Base-by-base conservation (phyloP, 225 moss, liverwort and hornwort species). In the Physcomitrellopsis africana region DNA sequence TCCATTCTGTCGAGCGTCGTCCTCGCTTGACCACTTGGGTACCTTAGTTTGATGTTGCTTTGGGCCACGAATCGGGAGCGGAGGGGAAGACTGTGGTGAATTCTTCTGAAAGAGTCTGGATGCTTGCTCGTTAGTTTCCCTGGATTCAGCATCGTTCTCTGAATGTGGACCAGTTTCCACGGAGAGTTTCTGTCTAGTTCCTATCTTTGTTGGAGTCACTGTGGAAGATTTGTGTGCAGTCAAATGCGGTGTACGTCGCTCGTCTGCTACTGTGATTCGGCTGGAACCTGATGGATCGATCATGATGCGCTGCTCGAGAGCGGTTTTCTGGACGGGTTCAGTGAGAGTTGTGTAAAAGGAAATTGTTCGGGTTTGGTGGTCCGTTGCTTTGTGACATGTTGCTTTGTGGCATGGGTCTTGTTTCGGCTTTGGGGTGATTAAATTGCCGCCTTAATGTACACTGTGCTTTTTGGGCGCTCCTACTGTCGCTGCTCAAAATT, bases 221-320 rank as follows among this genome's bases (percentile, higher is more conserved):
- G n/a, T 1, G 65, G 18, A 54, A 57, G 47, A 67, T 37, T 13
- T n/a, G 9, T 6, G 8, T 17, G 41, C 7, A 42, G 1, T 44
- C 23, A 20, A 70, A 57, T 49, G 46, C 58, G 44, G 44, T 42
- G 59, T 24, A 27, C 69, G 69, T 51, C 53, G 65, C 71, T 59
- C 65, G 66, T 71, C 70, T 54, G 51, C 42, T 71, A n/a, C 26
- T 65, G 68, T 46, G 64, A 80, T 24, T 75, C 57, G 44, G 70
- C 54, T 15, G 70, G 52, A 20, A 16, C 43, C 27, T 51, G 56
- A 56, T 57, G 32, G 7, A 37, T 37, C 32, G 32, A 2, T 37
- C 32, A 37, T 63, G 63, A 24, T 23, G 51, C 41, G 10, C 18
- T 46, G 44, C 44, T 43, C 16, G 46, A 57, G 26, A 14, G 16